Base-by-base conservation (phyloP, 2,329 filamentous ascomycete genomes). In the Talaromyces sp. region DNA sequence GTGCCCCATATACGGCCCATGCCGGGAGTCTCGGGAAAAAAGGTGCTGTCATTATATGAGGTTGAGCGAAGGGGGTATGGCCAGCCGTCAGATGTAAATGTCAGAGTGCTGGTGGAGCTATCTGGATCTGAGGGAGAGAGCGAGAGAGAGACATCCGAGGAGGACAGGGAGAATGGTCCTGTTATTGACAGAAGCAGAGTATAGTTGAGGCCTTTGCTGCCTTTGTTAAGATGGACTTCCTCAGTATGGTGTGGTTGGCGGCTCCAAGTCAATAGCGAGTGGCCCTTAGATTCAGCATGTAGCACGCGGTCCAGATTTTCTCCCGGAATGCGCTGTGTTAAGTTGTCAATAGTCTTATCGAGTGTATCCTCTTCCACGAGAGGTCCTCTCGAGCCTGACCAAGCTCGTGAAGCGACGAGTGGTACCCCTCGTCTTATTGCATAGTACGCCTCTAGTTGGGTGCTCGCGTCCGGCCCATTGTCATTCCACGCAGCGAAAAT, bases 201-300 rank as follows among this genome's bases (percentile, higher is more conserved):
- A 68, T 86, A 86, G 65, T 85, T 76, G 60, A 82, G 75, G 2
- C 84, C 84, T 67, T 86, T 86, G 35, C 80, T 82, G 0, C 70
- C 69, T 9, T 83, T 67, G 77, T 26, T 76, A 69, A 46, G 75
- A 77, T 56, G 35, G 11, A 62, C 55, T 26, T 64, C 55, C 24
- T 65, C 53, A 1, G 62, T 56, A 53, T 78, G 70, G 11, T 70
- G 64, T 64, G 79, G 77, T 38, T 24, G 13, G 14, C 53, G 53
- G 14, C n/a, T 55, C 53, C 53, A 55, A 35, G 53, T 29, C 5
- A 55, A 35, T 24, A 55, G 31, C 31, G 31, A 55, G 68, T 71
- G 4, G 71, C 69, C 17, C 74, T 64, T 67, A 3, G 75, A 81
- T 2, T 65, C 64, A 9, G 49, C 8, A 17, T 27, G 49, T 29